These are phyloP conservation scores for Melampsora americana DNA, from an alignment of 1,284 basidiomycete species.

Conservation along the genomic window DNA sequence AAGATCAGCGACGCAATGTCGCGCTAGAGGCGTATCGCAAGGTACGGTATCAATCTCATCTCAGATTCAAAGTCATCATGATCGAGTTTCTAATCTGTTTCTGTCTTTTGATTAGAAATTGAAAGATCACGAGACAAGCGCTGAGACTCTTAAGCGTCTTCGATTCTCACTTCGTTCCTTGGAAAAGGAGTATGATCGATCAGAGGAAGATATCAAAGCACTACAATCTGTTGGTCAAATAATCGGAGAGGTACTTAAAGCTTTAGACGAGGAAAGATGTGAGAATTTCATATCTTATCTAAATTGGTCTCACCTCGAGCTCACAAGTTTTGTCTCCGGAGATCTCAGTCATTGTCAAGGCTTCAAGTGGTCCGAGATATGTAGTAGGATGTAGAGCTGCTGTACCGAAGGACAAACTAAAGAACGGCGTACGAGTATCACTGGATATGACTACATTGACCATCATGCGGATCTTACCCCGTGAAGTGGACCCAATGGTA, in stretches of 20 bases:
- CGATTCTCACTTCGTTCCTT: conserved; percentile 55
- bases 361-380: conserved; percentile 95
- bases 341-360: conserved; percentile 89
- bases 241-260: conserved; percentile 98
- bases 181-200: conserved; percentile 86
- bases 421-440: conserved; percentile 89
- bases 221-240: conserved; percentile 98
- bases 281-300: conserved; percentile 53
- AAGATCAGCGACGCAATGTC: conserved; percentile 19
- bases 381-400: conserved; percentile 97
- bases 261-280: conserved; percentile 97
- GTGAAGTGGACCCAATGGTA: conserved; percentile 95
- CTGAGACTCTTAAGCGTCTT: conserved; percentile 33
- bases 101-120: conserved; percentile 4
- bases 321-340: not conserved
- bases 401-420: conserved; percentile 75
- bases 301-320: not conserved
- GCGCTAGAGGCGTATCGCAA: conserved; percentile 39
- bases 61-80: not conserved
- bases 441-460: conserved; percentile 99
- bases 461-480: conserved; percentile 95
- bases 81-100: not conserved
- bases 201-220: conserved; percentile 98
- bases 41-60: not conserved
- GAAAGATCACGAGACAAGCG: conserved; percentile 38